These are phyloP conservation scores for Peronospora destructor DNA, from an alignment of 352 stramenopile species.

Conservation along the genomic window DNA sequence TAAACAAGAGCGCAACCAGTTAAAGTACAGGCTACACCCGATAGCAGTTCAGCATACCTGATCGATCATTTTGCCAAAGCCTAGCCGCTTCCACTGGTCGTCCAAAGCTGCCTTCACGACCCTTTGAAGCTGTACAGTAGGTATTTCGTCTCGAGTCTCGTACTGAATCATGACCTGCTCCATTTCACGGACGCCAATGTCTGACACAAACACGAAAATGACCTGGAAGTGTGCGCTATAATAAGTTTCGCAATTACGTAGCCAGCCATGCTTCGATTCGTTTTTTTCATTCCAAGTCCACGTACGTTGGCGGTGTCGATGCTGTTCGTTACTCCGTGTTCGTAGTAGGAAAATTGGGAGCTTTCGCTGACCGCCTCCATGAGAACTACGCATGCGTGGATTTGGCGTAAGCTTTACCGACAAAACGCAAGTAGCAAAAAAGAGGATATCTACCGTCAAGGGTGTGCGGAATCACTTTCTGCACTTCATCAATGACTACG, in stretches of 20 bases:
- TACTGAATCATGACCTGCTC: slow-evolving; percentile 82
- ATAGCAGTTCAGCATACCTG: slow-evolving; percentile 29
- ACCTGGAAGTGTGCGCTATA: slow-evolving; percentile 33
- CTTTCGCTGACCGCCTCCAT: slow-evolving; percentile 70
- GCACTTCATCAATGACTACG: slow-evolving; percentile 88
- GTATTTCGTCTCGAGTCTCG: slow-evolving; percentile 59
- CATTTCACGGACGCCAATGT: slow-evolving; percentile 83
- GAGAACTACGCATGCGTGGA: slow-evolving; percentile 34
- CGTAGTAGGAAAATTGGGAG: slow-evolving; percentile 72
- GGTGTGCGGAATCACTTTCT: slow-evolving; percentile 87
- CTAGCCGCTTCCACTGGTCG: slow-evolving; percentile 79
- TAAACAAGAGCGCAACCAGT: background rate
- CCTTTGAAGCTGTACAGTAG: slow-evolving; percentile 50
- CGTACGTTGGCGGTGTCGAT: slow-evolving; percentile 70
- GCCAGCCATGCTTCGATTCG: background rate
- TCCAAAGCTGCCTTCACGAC: slow-evolving; percentile 76
- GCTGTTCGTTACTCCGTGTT: slow-evolving; percentile 50
- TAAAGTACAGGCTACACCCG: background rate
- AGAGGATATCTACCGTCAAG: slow-evolving; percentile 53
- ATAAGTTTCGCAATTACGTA: slow-evolving; percentile 11
- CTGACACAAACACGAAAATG: slow-evolving; percentile 86
- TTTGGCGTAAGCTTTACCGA: background rate
- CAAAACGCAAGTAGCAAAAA: background rate
- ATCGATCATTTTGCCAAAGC: slow-evolving; percentile 88
- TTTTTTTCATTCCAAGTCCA: background rate